Base-by-base conservation (phyloP, 2,329 filamentous ascomycete genomes). In the Colletotrichum sp. region DNA sequence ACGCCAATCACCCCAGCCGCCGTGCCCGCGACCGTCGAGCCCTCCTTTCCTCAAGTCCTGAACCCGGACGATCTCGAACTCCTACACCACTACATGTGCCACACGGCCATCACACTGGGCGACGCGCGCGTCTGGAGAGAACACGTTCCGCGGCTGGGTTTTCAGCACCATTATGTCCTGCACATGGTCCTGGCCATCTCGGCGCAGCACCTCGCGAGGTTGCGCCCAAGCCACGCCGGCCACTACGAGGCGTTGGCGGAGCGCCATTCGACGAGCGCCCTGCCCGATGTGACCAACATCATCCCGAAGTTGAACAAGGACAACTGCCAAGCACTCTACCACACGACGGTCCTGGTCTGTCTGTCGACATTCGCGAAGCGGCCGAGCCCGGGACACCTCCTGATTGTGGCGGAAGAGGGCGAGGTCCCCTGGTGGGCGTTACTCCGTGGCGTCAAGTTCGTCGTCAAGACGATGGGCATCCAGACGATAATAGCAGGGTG, bases 51-150 rank as follows among this genome's bases (percentile, higher is more conserved):
- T 5, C 21, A 70, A 32, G 21, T 56, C 7, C 67, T 78, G 21
- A 77, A 79, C 69, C 34, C 78, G 18, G 77, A 77, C 28, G 75
- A 81, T 69, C 70, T 81, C 43, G 79, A 81, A 61, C 77, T 82
- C 5, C 77, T 80, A 18, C 76, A 81, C 66, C 75, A 80, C 64
- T 81, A 78, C 68, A 76, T 80, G 65, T 77, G 66, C 26, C 71
- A 77, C 26, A 77, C 77, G 12, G 71, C 77, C 10, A 48, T 74
- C 5, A 78, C 77, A 3, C 48, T 79, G 14, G 78, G 77, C 8
- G 77, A 79, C 55, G 59, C 73, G 4, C 56, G 65, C 26, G 58
- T 80, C 8, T 80, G 78, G 79, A 75, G 68, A 5, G 69, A 78
- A 3, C 70, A 78, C 62, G 75, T 74, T 12, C 80, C 79, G 7